These are phyloP conservation scores for Ceratobasidium sp. DNA, from an alignment of 1,284 basidiomycete genomes.

Conservation along the genomic window DNA sequence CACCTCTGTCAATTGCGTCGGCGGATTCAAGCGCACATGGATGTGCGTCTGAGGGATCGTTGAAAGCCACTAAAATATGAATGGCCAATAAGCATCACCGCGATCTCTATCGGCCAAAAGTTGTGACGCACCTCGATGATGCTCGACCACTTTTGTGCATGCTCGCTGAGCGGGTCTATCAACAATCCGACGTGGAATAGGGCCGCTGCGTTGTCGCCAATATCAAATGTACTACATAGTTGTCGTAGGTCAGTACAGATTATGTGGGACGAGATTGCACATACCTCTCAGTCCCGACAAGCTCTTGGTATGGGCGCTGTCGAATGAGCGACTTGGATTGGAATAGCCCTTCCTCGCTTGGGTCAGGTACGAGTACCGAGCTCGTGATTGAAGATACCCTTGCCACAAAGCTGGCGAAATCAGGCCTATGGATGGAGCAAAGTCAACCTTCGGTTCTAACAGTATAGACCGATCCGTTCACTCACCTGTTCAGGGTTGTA, in stretches of 20 bases:
- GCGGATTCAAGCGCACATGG: conserved; percentile 83
- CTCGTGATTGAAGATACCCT: conserved; percentile 79
- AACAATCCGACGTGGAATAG: conserved; percentile 81
- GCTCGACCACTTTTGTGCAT: conserved; percentile 87
- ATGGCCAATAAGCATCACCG: conserved; percentile 12
- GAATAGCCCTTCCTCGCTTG: conserved; percentile 79
- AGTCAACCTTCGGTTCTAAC: neutral
- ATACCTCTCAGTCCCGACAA: conserved; percentile 76
- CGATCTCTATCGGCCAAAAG: neutral
- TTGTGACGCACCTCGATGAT: conserved; percentile 72
- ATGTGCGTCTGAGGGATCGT: conserved; percentile 67
- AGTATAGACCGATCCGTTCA: conserved; percentile 1
- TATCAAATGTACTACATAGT: conserved; percentile 70
- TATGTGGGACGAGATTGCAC: conserved; percentile 51
- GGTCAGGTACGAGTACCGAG: conserved; percentile 74
- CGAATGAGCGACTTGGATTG: conserved; percentile 62
- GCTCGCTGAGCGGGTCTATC: conserved; percentile 87
- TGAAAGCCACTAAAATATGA: conserved; percentile 57
- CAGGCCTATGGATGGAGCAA: conserved; percentile 59
- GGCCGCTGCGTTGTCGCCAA: conserved; percentile 77
- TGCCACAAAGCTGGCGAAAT: conserved; percentile 72
- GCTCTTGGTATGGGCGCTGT: conserved; percentile 63
- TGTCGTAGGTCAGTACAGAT: neutral
- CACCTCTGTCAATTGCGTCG: conserved; percentile 72
- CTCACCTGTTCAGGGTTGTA: conserved; percentile 63